Evolutionary conservation across 1,139 yeast genomes (phyloP).

Genomic region (Protomyces inundatus): DNA sequence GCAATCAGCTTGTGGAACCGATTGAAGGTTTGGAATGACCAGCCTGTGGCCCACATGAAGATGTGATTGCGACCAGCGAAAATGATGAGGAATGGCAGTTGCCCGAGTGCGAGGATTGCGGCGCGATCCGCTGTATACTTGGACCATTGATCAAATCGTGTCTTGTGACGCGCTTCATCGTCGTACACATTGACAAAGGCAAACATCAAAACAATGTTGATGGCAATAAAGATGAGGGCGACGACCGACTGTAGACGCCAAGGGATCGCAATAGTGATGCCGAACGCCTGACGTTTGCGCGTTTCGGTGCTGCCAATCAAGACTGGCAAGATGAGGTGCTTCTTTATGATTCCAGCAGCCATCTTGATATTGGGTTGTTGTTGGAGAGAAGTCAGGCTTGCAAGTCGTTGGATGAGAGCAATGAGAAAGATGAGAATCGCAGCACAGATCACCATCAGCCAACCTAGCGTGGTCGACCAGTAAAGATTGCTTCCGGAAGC

Average conservation of each 20-base stretch:
- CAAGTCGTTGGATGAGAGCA: background rate
- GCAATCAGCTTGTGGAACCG: slow-evolving; percentile 59
- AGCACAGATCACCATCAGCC: background rate
- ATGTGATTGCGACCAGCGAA: slow-evolving; percentile 63
- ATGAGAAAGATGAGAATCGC: background rate
- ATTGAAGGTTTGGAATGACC: slow-evolving; percentile 57
- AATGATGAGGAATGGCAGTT: slow-evolving; percentile 50
- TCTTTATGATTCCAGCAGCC: slow-evolving; percentile 1
- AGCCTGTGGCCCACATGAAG: slow-evolving; percentile 52
- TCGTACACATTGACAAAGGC: slow-evolving; percentile 4
- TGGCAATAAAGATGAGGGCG: slow-evolving; percentile 46
- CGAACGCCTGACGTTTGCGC: background rate
- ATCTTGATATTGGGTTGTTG: background rate
- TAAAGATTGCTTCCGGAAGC: background rate
- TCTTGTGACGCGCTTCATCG: background rate
- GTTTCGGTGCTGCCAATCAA: slow-evolving; percentile 22
- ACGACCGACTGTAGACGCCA: slow-evolving; percentile 58
- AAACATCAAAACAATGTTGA: slow-evolving; percentile 41
- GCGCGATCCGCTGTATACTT: slow-evolving; percentile 52
- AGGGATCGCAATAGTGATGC: slow-evolving; percentile 41
- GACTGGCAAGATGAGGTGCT: slow-evolving; percentile 27
- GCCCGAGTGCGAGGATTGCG: slow-evolving; percentile 52
- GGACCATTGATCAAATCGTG: slow-evolving; percentile 33
- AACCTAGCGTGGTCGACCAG: background rate
- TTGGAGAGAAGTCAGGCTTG: background rate